Evolutionary conservation across 176 grass and related monocot species (phyloP).

Genomic region (Aegilops tauschii): DNA sequence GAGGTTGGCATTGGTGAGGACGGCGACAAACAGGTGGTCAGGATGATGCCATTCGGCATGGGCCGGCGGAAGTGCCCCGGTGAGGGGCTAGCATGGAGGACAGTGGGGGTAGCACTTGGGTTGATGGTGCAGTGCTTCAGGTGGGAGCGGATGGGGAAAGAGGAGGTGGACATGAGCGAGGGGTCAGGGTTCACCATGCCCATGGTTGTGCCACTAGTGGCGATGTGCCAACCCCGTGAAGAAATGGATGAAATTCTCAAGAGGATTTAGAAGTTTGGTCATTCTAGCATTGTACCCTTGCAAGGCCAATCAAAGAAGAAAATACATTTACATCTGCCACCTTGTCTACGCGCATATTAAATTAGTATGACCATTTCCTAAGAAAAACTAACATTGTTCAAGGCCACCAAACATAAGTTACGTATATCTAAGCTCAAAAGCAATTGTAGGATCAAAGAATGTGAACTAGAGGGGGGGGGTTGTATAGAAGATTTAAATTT

Average conservation of each 20-base stretch:
- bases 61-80: slow-evolving; percentile 49
- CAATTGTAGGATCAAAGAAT: too few species aligned
- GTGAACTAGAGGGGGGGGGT: too few species aligned
- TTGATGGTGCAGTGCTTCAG: slow-evolving; percentile 54
- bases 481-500: too few species aligned
- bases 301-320: background rate
- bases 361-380: background rate
- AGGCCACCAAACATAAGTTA: background rate
- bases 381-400: background rate
- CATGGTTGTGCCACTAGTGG: slow-evolving; percentile 39
- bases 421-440: background rate
- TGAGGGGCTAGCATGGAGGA: slow-evolving; percentile 29
- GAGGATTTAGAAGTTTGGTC: background rate
- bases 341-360: background rate
- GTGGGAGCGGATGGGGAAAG: slow-evolving; percentile 18
- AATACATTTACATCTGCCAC: background rate
- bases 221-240: slow-evolving; percentile 18
- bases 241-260: slow-evolving; percentile 10
- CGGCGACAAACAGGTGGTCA: background rate
- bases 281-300: background rate
- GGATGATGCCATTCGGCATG: slow-evolving; percentile 58
- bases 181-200: slow-evolving; percentile 70
- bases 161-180: slow-evolving; percentile 54
- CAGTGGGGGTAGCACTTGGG: slow-evolving; percentile 29
- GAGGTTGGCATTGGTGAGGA: background rate